Evolutionary conservation across 1,139 yeast genomes (phyloP).

Genomic region (Kodamaea sp.): DNA sequence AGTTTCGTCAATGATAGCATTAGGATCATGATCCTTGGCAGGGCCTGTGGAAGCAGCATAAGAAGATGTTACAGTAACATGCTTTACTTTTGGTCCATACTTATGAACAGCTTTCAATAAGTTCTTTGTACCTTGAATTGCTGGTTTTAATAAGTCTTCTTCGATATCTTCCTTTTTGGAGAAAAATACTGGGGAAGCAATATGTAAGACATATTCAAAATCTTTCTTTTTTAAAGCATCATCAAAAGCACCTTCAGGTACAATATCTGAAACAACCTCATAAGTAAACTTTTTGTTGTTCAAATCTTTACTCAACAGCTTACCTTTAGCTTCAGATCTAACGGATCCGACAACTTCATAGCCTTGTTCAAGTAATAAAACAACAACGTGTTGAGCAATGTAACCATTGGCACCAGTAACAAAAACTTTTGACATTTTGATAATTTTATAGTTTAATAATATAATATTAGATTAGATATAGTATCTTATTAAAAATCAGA

Average conservation of each 20-base stretch:
- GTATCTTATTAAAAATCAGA: too few species aligned
- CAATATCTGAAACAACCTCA: slow-evolving; percentile 27
- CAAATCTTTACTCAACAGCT: slow-evolving; percentile 18
- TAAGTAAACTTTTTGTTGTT: slow-evolving; percentile 21
- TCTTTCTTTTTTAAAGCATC: slow-evolving; percentile 25
- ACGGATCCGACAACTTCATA: slow-evolving; percentile 37
- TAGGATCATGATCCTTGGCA: slow-evolving; percentile 32
- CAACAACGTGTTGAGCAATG: slow-evolving; percentile 32
- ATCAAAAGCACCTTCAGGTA: slow-evolving; percentile 28
- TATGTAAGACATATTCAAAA: slow-evolving; percentile 26
- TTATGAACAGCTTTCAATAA: slow-evolving; percentile 26
- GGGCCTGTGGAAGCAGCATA: slow-evolving; percentile 22
- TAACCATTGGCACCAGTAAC: slow-evolving; percentile 42
- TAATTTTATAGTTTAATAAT: too few species aligned
- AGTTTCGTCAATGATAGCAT: slow-evolving; percentile 4
- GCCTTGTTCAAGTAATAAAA: slow-evolving; percentile 22
- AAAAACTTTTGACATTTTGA: slow-evolving; percentile 18
- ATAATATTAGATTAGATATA: too few species aligned
- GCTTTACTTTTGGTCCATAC: slow-evolving; percentile 18
- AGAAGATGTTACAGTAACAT: slow-evolving; percentile 21
- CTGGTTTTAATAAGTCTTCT: slow-evolving; percentile 31
- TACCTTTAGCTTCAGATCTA: slow-evolving; percentile 32
- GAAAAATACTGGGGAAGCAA: slow-evolving; percentile 35
- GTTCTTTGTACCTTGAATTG: slow-evolving; percentile 32
- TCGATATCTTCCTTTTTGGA: slow-evolving; percentile 22